A percentile compares a stretch with the other conserved stretches of the same genome.
Conservation (phyloP, 257 asterid species). For the Solanum tarapatanum region DNA sequence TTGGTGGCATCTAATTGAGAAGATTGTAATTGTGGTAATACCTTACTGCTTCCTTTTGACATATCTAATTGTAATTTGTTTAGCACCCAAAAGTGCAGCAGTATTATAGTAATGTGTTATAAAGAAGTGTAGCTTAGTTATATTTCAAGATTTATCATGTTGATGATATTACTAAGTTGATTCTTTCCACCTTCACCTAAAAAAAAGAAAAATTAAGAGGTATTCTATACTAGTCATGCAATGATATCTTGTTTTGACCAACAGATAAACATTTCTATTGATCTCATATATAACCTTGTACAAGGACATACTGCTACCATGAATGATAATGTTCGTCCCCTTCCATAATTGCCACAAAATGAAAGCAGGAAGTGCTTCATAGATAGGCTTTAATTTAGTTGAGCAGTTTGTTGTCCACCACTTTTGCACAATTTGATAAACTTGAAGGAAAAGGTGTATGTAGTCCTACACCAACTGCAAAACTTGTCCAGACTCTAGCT, state of each 20-base stretch:
- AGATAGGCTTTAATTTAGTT: no score
- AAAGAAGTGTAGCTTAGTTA: not conserved
- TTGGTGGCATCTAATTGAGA: not conserved
- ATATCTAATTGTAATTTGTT: not conserved
- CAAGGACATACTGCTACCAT: no score
- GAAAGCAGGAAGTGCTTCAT: no score
- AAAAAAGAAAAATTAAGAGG: not conserved
- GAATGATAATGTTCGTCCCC: no score
- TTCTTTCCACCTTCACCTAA: not conserved
- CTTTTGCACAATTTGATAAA: no score
- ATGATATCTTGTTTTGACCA: no score
- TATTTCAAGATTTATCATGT: not conserved
- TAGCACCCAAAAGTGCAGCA: not conserved
- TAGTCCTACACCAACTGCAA: rapidly evolving
- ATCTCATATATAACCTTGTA: no score
- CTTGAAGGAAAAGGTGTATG: rapidly evolving
- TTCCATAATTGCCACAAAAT: no score
- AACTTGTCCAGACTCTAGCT: no score
- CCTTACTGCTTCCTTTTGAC: not conserved
- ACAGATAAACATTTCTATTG: no score
- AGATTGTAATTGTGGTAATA: not conserved
- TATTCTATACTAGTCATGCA: not conserved
- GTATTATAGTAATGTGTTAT: not conserved
- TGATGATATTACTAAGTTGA: not conserved
- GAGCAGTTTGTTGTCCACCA: no score